Percentiles rank a stretch among this genome's conserved stretches.
Evolutionary conservation across 1,284 basidiomycete genomes (phyloP).

Genomic region (Phellopilus nigrolimitatus): DNA sequence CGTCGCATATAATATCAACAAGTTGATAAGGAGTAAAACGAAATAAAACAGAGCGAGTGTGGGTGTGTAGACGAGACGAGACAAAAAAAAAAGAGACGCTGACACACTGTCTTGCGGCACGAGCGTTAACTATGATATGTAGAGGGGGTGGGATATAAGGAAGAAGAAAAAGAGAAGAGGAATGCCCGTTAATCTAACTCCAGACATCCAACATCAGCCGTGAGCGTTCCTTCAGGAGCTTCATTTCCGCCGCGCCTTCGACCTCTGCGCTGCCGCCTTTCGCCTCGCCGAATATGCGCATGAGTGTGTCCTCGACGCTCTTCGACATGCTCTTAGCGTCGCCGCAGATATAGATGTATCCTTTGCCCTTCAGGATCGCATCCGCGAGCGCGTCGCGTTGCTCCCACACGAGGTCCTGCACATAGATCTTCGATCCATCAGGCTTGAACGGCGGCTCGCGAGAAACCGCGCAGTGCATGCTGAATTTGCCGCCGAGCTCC

Average conservation of each 20-base stretch:
- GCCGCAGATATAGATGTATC: constrained; percentile 93
- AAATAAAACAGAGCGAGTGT: too few relatives aligned
- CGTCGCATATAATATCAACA: too few relatives aligned
- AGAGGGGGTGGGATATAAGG: too few relatives aligned
- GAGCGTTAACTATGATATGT: too few relatives aligned
- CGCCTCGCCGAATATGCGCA: constrained; percentile 86
- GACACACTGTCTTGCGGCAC: too few relatives aligned
- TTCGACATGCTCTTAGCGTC: constrained; percentile 97
- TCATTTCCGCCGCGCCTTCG: constrained; percentile 88
- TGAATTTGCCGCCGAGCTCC: constrained; percentile 89
- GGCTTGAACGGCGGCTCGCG: constrained; percentile 81
- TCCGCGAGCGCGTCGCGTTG: constrained; percentile 78
- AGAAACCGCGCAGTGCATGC: constrained; percentile 85
- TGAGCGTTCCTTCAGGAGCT: constrained; percentile 89
- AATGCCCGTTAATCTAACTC: constrained; percentile 49
- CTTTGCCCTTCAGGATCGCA: constrained; percentile 89
- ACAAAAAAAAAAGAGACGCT: too few relatives aligned
- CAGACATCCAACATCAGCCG: constrained; percentile 80
- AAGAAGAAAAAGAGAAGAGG: not conserved
- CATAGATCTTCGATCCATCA: constrained; percentile 95
- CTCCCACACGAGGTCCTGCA: constrained; percentile 94
- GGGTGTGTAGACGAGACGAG: too few relatives aligned
- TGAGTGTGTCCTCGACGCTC: constrained; percentile 85
- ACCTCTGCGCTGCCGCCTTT: constrained; percentile 83
- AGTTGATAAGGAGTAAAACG: too few relatives aligned